phyloP scores from a whole-genome alignment of 345 rosid genomes.

The Bruguiera parviflora region DNA sequence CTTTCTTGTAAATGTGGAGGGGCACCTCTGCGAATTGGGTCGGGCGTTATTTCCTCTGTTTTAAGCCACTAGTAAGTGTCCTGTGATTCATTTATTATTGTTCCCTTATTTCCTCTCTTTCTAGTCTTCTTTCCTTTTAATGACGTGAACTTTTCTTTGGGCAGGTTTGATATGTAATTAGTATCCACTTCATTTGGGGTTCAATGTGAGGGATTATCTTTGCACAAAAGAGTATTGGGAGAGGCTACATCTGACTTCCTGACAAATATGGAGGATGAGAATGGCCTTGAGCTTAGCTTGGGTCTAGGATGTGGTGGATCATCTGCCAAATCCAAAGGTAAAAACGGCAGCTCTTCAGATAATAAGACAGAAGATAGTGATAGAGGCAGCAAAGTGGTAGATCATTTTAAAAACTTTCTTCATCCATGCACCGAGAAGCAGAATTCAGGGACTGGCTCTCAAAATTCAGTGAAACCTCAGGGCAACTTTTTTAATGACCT shows the following conservation, averaged over 20 bases:
- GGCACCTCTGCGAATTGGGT: no score
- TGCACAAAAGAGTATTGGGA: background rate
- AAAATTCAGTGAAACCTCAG: conserved; percentile 54
- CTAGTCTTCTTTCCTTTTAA: background rate
- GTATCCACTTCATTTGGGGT: background rate
- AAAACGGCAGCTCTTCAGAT: conserved; percentile 52
- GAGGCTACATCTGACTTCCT: background rate
- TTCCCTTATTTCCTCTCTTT: conserved; percentile 3
- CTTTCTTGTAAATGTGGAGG: background rate
- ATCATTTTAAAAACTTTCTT: conserved; percentile 73
- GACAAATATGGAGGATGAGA: conserved; percentile 72
- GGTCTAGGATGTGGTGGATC: conserved; percentile 89
- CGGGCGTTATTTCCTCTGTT: no score
- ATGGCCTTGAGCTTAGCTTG: conserved; percentile 92
- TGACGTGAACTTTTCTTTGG: conserved; percentile 2
- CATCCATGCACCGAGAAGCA: conserved; percentile 51
- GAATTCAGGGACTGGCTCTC: conserved; percentile 57
- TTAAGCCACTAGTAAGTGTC: background rate
- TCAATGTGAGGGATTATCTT: conserved; percentile 6
- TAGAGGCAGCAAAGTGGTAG: conserved; percentile 59
- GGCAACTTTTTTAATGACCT: conserved; percentile 87
- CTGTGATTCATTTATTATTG: background rate
- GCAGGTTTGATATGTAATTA: conserved; percentile 1
- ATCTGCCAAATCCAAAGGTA: conserved; percentile 64
- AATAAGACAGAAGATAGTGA: conserved; percentile 57